These are phyloP conservation scores for Ustilaginoidea virens DNA, from an alignment of 2,329 filamentous ascomycete species.

Conservation along the genomic window DNA sequence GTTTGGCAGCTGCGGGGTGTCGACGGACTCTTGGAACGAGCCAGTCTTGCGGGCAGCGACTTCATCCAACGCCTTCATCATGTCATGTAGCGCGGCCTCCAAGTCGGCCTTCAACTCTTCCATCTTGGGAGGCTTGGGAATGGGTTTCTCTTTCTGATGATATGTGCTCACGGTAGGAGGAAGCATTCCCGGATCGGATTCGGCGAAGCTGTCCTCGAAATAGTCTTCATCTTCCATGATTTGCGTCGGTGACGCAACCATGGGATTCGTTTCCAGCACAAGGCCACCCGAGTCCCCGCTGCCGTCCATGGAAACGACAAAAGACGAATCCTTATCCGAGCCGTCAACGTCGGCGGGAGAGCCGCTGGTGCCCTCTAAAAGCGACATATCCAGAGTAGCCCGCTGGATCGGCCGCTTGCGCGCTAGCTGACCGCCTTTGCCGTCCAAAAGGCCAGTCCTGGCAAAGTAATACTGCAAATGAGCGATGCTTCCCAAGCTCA, in stretches of 20 bases:
- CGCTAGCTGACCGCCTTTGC: slow-evolving; percentile 75
- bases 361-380: slow-evolving; percentile 22
- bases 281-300: slow-evolving; percentile 38
- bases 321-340: slow-evolving; percentile 42
- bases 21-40: slow-evolving; percentile 11
- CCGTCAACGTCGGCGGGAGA: slow-evolving; percentile 23
- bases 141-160: slow-evolving; percentile 64
- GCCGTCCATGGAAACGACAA: slow-evolving; percentile 41
- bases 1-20: slow-evolving; percentile 17
- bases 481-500: slow-evolving; percentile 90
- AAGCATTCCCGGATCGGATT: slow-evolving; percentile 63
- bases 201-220: slow-evolving; percentile 42
- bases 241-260: slow-evolving; percentile 33
- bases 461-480: slow-evolving; percentile 98
- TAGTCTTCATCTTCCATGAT: slow-evolving; percentile 30
- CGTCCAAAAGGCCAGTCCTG: slow-evolving; percentile 79
- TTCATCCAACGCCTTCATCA: slow-evolving; percentile 50
- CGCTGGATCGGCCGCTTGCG: slow-evolving; percentile 51
- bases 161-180: slow-evolving; percentile 98
- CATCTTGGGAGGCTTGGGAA: slow-evolving; percentile 73
- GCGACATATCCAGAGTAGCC: slow-evolving; percentile 41
- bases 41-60: slow-evolving; percentile 25
- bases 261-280: slow-evolving; percentile 18
- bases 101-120: slow-evolving; percentile 54
- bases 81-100: slow-evolving; percentile 55